These are phyloP conservation scores for Trichophyton equinum DNA, from an alignment of 2,329 filamentous ascomycete genomes.

Conservation along the genomic window DNA sequence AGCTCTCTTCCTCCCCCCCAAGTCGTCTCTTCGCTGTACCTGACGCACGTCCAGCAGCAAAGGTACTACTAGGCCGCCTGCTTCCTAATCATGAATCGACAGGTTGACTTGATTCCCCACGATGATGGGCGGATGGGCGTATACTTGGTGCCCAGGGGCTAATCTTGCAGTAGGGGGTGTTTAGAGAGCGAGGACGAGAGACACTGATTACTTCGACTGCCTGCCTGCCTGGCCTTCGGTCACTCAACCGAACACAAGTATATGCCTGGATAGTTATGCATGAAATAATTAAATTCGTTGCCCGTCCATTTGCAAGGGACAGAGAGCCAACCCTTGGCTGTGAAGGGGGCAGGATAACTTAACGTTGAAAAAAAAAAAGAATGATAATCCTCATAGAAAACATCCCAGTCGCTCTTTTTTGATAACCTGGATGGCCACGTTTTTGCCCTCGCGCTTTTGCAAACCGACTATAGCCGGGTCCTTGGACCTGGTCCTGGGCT, in stretches of 20 bases:
- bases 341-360: not conserved
- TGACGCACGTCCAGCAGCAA: not conserved
- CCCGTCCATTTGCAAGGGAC: not conserved
- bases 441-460: not conserved
- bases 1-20: not conserved
- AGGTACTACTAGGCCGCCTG: not conserved
- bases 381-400: not conserved
- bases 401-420: not conserved
- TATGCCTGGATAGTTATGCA: not conserved
- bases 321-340: not conserved
- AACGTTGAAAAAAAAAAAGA: not conserved
- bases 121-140: not conserved
- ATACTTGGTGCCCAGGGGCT: not conserved
- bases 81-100: not conserved
- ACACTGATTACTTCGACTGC: not conserved
- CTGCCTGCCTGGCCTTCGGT: not conserved
- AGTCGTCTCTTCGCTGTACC: not conserved
- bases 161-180: not conserved
- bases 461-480: constrained; percentile 1
- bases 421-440: not conserved
- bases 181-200: not conserved
- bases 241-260: not conserved
- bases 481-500: not conserved
- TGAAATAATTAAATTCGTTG: not conserved
- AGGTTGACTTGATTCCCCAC: not conserved